phyloP scores from a whole-genome alignment of 1,139 yeast genomes.

The Candida mesenterica region DNA sequence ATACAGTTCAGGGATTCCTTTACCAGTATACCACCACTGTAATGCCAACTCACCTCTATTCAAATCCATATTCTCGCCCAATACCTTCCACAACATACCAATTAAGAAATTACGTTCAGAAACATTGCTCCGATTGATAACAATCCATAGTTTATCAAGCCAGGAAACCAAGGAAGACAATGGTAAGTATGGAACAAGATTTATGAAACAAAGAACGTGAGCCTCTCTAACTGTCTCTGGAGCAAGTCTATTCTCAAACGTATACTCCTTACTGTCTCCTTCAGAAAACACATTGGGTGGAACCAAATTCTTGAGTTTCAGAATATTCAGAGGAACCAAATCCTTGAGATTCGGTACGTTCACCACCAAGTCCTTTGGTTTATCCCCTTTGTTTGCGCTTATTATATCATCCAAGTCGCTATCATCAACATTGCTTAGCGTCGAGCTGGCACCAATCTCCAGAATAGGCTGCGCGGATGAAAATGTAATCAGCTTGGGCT shows the following conservation, averaged over 20 bases:
- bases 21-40: slow-evolving; percentile 59
- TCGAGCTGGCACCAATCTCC: slow-evolving; percentile 37
- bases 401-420: slow-evolving; percentile 25
- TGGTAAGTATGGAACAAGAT: slow-evolving; percentile 56
- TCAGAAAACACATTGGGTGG: no score
- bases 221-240: slow-evolving; percentile 55
- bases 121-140: slow-evolving; percentile 37
- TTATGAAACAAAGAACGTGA: slow-evolving; percentile 45
- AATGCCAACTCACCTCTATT: slow-evolving; percentile 63
- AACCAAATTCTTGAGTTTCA: slow-evolving; percentile 5
- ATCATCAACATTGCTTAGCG: slow-evolving; percentile 30
- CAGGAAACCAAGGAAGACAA: slow-evolving; percentile 41
- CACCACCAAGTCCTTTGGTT: slow-evolving; percentile 31
- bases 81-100: slow-evolving; percentile 36
- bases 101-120: slow-evolving; percentile 29
- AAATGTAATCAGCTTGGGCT: slow-evolving; percentile 15
- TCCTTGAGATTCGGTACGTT: slow-evolving; percentile 18
- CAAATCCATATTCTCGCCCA: slow-evolving; percentile 53
- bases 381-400: slow-evolving; percentile 31
- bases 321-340: slow-evolving; percentile 18
- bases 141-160: slow-evolving; percentile 46
- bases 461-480: slow-evolving; percentile 41
- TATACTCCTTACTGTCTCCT: slow-evolving; percentile 18
- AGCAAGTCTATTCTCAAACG: slow-evolving; percentile 22
- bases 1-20: slow-evolving; percentile 13